Percentiles rank a stretch among this genome's conserved stretches.
Evolutionary conservation across 1,139 yeast species (phyloP).

Genomic region (Protomyces arabidopsidicola): DNA sequence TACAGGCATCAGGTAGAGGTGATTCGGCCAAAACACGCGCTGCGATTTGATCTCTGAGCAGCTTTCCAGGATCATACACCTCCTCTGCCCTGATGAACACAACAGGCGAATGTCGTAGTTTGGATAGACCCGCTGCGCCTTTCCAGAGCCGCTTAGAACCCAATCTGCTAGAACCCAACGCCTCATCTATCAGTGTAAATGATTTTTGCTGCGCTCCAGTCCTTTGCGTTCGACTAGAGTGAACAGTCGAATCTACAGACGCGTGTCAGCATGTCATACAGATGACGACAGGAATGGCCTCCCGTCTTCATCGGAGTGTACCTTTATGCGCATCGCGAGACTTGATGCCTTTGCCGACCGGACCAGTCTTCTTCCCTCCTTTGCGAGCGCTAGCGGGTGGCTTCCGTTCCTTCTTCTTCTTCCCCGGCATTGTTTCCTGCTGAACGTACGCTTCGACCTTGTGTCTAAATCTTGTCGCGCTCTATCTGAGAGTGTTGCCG

Average conservation of each 20-base stretch:
- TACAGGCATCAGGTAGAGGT: neutral
- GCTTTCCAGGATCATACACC: conserved; percentile 18
- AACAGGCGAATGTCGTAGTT: conserved; percentile 18
- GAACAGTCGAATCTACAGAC: neutral
- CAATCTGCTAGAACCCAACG: conserved; percentile 4
- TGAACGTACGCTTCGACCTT: neutral
- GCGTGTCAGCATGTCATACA: neutral
- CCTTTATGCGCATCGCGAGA: neutral
- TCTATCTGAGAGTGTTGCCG: neutral
- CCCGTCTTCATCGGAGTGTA: neutral
- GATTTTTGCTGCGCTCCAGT: neutral
- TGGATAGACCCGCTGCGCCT: conserved; percentile 4
- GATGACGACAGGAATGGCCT: neutral
- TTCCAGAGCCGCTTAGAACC: conserved; percentile 23
- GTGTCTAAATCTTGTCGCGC: neutral
- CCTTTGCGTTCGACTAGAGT: neutral
- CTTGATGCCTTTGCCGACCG: neutral
- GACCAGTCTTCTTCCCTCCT: neutral
- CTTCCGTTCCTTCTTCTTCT: conserved; percentile 17
- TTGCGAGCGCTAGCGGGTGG: conserved; percentile 4
- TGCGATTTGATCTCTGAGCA: conserved; percentile 16
- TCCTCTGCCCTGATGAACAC: conserved; percentile 17
- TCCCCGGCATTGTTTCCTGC: conserved; percentile 10
- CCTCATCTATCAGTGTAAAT: conserved; percentile 18
- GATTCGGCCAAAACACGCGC: neutral